These are phyloP conservation scores for Fistulifera solaris DNA, from an alignment of 108 stramenopile species.

Conservation along the genomic window DNA sequence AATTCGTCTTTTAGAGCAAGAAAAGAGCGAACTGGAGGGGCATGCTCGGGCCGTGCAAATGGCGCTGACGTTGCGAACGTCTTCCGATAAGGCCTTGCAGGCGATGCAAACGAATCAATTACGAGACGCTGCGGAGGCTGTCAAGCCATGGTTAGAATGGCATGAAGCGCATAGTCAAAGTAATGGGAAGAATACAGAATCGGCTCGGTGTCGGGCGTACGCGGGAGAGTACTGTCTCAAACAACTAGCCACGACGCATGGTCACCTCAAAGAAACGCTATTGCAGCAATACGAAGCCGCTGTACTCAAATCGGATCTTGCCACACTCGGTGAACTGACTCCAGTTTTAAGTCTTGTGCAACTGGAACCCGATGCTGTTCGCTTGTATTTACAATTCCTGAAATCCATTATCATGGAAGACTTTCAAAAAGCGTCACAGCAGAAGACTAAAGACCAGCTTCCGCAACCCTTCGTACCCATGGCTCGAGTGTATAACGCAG, in stretches of 20 bases:
- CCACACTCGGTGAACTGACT: slow-evolving; percentile 43
- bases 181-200: background rate
- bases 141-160: slow-evolving; percentile 36
- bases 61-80: slow-evolving; percentile 46
- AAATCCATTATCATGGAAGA: slow-evolving; percentile 9
- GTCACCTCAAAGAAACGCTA: slow-evolving; percentile 28
- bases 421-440: slow-evolving; percentile 3
- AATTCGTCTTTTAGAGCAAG: slow-evolving; percentile 58
- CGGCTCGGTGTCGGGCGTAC: slow-evolving; percentile 25
- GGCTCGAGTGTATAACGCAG: slow-evolving; percentile 72
- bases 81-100: slow-evolving; percentile 31
- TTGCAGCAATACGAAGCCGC: slow-evolving; percentile 55
- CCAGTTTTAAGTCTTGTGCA: slow-evolving; percentile 64
- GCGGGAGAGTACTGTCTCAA: slow-evolving; percentile 57
- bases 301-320: slow-evolving; percentile 42
- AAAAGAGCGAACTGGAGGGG: slow-evolving; percentile 51
- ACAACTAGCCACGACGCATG: slow-evolving; percentile 34
- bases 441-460: slow-evolving; percentile 20
- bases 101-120: slow-evolving; percentile 42
- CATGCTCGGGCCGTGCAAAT: slow-evolving; percentile 55
- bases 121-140: slow-evolving; percentile 41
- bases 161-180: slow-evolving; percentile 7
- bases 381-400: slow-evolving; percentile 56
- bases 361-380: slow-evolving; percentile 61
- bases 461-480: slow-evolving; percentile 44